A percentile compares a stretch with the other conserved stretches of the same genome.
Conservation (phyloP, 352 stramenopile species). For the Phytophthora syringae region DNA sequence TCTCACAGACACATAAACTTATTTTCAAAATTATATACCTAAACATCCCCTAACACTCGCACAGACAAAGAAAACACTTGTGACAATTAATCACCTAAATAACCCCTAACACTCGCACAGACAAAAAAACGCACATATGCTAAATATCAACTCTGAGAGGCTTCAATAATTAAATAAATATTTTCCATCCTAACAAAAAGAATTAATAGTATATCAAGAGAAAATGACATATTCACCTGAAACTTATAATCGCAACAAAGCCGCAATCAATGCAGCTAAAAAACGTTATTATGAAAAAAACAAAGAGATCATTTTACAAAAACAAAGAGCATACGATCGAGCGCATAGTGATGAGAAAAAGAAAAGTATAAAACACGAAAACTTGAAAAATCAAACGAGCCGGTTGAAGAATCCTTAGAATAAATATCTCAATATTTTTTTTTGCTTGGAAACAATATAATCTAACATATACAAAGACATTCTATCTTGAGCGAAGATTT, state of each 20-base stretch:
- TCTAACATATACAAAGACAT: not conserved
- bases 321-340: too few relatives aligned
- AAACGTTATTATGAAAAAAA: too few relatives aligned
- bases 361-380: too few relatives aligned
- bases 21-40: conserved; percentile 1
- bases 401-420: not conserved
- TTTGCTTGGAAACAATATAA: not conserved
- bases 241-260: too few relatives aligned
- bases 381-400: not conserved
- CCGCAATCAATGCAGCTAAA: too few relatives aligned
- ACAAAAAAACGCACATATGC: not conserved
- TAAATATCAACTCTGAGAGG: not conserved
- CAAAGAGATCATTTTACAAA: too few relatives aligned
- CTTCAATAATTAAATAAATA: conserved; percentile 1
- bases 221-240: not conserved
- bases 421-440: not conserved
- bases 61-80: not conserved
- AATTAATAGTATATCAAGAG: not conserved
- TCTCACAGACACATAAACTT: too few relatives aligned
- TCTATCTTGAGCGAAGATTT: conserved; percentile 1
- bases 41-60: not conserved
- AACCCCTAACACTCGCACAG: too few relatives aligned
- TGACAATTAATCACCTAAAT: not conserved
- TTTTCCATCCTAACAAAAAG: not conserved
- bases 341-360: too few relatives aligned